Evolutionary conservation across 208 protist species (phyloP).

Genomic region (Acanthamoeba sp.): DNA sequence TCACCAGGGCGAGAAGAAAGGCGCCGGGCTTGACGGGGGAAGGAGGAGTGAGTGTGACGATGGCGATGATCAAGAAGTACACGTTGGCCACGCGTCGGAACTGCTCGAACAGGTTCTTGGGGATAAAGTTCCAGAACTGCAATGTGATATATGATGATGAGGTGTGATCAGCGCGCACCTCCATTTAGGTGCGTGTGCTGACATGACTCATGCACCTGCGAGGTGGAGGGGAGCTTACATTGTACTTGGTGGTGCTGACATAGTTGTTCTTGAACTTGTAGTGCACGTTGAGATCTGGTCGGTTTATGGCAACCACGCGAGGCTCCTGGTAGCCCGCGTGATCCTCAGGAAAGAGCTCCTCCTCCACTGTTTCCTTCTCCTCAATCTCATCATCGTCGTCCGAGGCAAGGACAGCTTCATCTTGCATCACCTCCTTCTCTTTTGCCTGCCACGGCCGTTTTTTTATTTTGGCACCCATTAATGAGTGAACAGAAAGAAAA

Average conservation of each 20-base stretch:
- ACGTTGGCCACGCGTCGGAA: conserved; percentile 96
- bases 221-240: background rate
- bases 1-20: conserved; percentile 83
- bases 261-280: conserved; percentile 70
- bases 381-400: background rate
- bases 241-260: conserved; percentile 67
- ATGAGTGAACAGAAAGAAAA: background rate
- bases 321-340: conserved; percentile 31
- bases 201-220: no score
- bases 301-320: conserved; percentile 24
- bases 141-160: no score
- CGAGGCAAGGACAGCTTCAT: background rate
- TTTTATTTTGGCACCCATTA: no score
- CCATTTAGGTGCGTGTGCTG: background rate
- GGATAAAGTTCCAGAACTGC: conserved; percentile 93
- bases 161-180: background rate
- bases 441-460: no score
- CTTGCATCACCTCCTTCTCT: background rate
- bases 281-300: conserved; percentile 30
- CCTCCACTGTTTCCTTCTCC: background rate
- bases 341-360: conserved; percentile 57
- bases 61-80: conserved; percentile 95
- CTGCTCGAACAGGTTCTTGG: conserved; percentile 97
- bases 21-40: conserved; percentile 94
- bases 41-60: conserved; percentile 78